Percentiles rank a stretch among this genome's conserved stretches.
Conservation (phyloP, 202 grass and related monocot species). For the Dendrocalamus latiflorus region DNA sequence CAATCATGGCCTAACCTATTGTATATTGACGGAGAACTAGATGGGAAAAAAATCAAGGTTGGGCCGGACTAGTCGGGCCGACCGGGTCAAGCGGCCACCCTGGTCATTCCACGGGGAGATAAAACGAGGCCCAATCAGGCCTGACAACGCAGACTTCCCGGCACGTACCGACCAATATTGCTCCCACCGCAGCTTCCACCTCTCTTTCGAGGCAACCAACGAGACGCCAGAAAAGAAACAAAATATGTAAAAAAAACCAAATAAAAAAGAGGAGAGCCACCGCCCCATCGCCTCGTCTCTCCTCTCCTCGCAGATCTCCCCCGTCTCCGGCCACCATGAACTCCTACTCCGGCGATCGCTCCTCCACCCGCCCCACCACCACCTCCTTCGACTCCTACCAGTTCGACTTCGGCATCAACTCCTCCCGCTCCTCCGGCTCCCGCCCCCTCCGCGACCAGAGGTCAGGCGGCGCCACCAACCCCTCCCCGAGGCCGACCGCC, state of each 20-base stretch:
- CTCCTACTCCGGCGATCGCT: slow-evolving; percentile 55
- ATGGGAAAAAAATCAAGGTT: too few species aligned
- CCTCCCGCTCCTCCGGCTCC: slow-evolving; percentile 57
- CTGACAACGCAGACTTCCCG: neutral
- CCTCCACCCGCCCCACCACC: slow-evolving; percentile 44
- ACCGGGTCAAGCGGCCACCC: too few species aligned
- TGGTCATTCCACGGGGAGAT: neutral
- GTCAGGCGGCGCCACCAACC: slow-evolving; percentile 34
- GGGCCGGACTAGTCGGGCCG: too few species aligned
- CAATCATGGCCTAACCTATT: too few species aligned
- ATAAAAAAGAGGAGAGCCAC: neutral
- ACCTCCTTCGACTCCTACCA: too few species aligned
- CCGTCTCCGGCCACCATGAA: slow-evolving; percentile 43
- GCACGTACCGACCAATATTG: neutral
- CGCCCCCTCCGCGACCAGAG: slow-evolving; percentile 60
- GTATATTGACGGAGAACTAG: too few species aligned
- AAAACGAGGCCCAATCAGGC: neutral
- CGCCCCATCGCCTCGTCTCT: neutral
- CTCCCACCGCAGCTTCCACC: slow-evolving; percentile 1
- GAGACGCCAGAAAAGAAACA: neutral
- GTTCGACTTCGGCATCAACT: slow-evolving; percentile 64
- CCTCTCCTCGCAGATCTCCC: slow-evolving; percentile 37
- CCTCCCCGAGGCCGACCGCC: slow-evolving; percentile 28
- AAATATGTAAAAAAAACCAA: too few species aligned
- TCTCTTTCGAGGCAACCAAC: neutral